Evolutionary conservation across 768 basidiomycete species (phyloP), one percentile per base, ranked within the genome.

Genomic region (Amylocystis lapponica): DNA sequence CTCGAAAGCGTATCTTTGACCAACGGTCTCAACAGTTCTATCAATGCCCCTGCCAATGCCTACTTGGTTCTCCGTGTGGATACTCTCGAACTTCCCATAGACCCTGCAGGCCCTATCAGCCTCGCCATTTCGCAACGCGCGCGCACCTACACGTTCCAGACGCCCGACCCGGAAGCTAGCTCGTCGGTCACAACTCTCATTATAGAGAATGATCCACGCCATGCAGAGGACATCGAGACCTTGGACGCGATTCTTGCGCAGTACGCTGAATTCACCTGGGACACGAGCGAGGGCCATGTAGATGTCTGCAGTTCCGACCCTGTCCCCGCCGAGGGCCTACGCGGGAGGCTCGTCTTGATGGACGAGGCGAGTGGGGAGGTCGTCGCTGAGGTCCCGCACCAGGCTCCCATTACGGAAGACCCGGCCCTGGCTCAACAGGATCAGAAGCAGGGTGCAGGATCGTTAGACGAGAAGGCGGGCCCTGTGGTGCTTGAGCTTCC

Each of bases 401-500:
- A 66, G 40, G 66, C 85, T 46, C 59, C 63, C 29, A 69, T 86
- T 17, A 64, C 66, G 19, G 85, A 86, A 55, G 83, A 83, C 51
- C 70, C 75, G 1, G 54, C 58, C n/a, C 66, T 88, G 17, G 45
- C 49, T 27, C 30, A 12, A 5, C 29, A 41, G 32, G 57, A 68
- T 26, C 61, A 66, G 42, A 60, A 63, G 13, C 76, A 76, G 6
- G 48, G 43, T 33, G 39, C 42, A 39, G 42, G 43, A 12, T 43
- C 45, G 11, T 5, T n/a, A 5, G 32, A 13, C n/a, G 69, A 70
- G 36, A 75, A 79, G 51, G 71, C 71, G 48, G 77, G 78, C 49
- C 77, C 83, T 1, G 84, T 90, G n/a, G 60, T 88, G 38, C 75
- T 88, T 44, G 83, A 87, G 53, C 74, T 88, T 23, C 74, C 77